Evolutionary conservation across 495 filamentous ascomycete genomes (phyloP), one percentile per base, ranked within the genome.

Genomic region (Lepraria neglecta): DNA sequence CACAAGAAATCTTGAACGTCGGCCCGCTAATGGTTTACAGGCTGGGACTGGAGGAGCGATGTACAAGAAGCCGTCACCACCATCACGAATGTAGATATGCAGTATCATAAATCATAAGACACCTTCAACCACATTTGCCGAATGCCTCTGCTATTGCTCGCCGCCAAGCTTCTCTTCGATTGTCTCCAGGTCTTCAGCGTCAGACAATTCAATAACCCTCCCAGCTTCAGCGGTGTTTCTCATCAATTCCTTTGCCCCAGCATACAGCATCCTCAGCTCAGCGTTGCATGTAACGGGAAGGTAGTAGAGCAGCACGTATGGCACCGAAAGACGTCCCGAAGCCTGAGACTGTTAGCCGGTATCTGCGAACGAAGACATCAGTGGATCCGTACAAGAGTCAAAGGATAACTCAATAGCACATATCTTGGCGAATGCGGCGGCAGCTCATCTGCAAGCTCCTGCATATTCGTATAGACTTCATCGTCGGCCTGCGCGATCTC

Each of bases 291-390:
- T 96, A 50, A 83, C 86, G 19, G 94, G 94, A 52, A 97, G 81
- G 73, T 92, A 96, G 76, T 91, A 96, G 43, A 98, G 76, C 70
- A 98, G 82, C 46, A 96, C 91, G 72, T 97, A 98, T 28, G 92
- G 94, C 30, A 88, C 84, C 0, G 86, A 76, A 24, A 80, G 73
- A 31, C 87, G 76, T 46, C 87, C 87, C 30, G 82, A 84, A 17
- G 76, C 73, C 84, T 87, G 58, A 56, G 5, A 14, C 35, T 35
- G 38, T 55, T 27, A 65, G 3, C 47, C 38, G 14, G 55, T 19
- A 35, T 28, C 4, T 17, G 28, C 19, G 19, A 44, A 59, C 7
- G 38, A 59, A 45, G 58, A 27, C 61, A 21, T 27, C 24, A 28
- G 14, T 17, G 17, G 45, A 10, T 28, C 68, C 82, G 48, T 74